phyloP scores from a whole-genome alignment of 257 asterid species.

The Primulina tabacum region DNA sequence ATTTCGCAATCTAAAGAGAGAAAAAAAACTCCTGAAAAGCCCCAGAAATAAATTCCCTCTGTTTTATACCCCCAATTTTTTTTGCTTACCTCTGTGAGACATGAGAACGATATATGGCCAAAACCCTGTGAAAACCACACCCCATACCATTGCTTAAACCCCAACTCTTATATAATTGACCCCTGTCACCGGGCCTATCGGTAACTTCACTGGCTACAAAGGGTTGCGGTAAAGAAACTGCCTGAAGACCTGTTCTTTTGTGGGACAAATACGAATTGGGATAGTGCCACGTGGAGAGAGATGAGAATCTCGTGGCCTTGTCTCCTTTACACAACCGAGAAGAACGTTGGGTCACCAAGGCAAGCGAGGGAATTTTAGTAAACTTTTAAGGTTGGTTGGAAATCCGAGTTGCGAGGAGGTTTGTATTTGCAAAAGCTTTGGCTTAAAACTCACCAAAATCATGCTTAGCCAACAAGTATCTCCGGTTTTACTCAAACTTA shows the following conservation, averaged over 20 bases:
- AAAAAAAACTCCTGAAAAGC: background rate
- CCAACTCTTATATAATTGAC: conserved; percentile 83
- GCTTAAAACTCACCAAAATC: conserved; percentile 39
- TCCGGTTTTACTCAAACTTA: conserved; percentile 52
- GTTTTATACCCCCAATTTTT: background rate
- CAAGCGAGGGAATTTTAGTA: conserved; percentile 44
- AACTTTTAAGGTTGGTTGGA: conserved; percentile 21
- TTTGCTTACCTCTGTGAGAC: conserved; percentile 16
- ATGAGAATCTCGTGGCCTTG: conserved; percentile 49
- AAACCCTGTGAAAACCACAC: conserved; percentile 83
- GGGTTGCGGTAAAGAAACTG: conserved; percentile 52
- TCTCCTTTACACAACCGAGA: conserved; percentile 49
- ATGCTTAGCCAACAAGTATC: conserved; percentile 39
- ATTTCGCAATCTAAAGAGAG: conserved; percentile 6
- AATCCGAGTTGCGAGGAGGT: conserved; percentile 25
- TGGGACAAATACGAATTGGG: conserved; percentile 34
- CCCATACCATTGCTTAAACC: conserved; percentile 61
- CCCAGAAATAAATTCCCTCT: background rate
- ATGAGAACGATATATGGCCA: conserved; percentile 20
- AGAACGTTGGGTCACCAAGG: conserved; percentile 71
- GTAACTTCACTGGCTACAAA: conserved; percentile 51
- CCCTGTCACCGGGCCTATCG: conserved; percentile 51
- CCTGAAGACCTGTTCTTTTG: conserved; percentile 77
- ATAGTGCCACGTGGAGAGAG: conserved; percentile 67
- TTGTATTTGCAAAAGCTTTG: conserved; percentile 22